Evolutionary conservation across 805 yeast genomes (phyloP).

Genomic region (Candida arabinofermentans): DNA sequence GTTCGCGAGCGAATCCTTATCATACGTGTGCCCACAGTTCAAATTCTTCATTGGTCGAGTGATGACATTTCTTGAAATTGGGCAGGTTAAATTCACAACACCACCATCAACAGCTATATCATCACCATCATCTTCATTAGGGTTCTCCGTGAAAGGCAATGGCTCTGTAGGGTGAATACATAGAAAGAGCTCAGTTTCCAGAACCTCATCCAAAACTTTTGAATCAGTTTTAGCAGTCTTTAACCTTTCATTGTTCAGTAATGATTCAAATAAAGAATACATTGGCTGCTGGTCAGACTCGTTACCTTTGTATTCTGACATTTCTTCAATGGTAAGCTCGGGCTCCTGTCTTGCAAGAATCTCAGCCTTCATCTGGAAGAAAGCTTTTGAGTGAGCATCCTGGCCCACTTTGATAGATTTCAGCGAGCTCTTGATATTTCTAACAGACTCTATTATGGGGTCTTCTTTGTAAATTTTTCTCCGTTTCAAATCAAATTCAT

Average conservation of each 20-base stretch:
- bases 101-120: conserved; percentile 71
- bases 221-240: neutral
- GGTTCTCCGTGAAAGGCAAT: conserved; percentile 39
- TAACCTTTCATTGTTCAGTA: neutral
- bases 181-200: conserved; percentile 45
- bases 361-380: conserved; percentile 16
- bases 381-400: conserved; percentile 10
- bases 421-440: conserved; percentile 5
- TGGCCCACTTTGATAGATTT: conserved; percentile 6
- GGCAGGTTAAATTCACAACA: conserved; percentile 61
- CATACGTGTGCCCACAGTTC: conserved; percentile 62
- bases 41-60: conserved; percentile 51
- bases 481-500: conserved; percentile 10
- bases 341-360: conserved; percentile 20
- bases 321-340: conserved; percentile 21
- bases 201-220: conserved; percentile 8
- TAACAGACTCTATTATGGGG: conserved; percentile 10
- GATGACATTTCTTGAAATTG: conserved; percentile 52
- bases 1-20: conserved; percentile 39
- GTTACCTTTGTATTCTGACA: conserved; percentile 16
- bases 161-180: conserved; percentile 59
- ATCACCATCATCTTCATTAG: conserved; percentile 46
- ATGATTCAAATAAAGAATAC: conserved; percentile 17
- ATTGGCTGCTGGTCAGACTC: conserved; percentile 8
- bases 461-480: conserved; percentile 12